Conservation (phyloP, 2,329 filamentous ascomycete genomes). For the Sordariomycetes sp. region DNA sequence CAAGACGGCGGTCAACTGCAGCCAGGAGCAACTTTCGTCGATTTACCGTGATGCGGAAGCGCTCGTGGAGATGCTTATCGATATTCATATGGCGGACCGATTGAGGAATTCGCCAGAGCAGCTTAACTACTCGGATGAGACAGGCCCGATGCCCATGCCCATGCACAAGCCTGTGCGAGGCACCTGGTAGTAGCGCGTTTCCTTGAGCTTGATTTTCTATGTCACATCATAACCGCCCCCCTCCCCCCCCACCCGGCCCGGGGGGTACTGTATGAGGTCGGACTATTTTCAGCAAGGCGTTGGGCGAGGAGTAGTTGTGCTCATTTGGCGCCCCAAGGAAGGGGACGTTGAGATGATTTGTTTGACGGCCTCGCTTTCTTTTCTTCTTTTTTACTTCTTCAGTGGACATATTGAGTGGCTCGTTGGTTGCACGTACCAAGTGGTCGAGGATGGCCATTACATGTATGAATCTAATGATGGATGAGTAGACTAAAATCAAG, state of each 20-base stretch:
- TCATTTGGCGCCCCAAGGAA: background rate
- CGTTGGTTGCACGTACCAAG: background rate
- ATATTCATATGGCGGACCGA: conserved; percentile 28
- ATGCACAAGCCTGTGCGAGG: conserved; percentile 8
- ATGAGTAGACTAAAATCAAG: background rate
- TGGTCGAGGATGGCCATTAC: background rate
- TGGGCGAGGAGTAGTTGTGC: conserved; percentile 1
- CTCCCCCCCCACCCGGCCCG: too few relatives aligned
- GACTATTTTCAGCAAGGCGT: conserved; percentile 6
- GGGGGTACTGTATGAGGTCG: background rate
- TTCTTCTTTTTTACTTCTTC: background rate
- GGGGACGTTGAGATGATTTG: background rate
- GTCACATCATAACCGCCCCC: background rate
- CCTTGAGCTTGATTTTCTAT: background rate
- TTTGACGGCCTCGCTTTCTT: background rate
- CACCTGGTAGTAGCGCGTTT: background rate
- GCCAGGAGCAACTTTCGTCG: conserved; percentile 26
- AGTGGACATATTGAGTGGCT: background rate
- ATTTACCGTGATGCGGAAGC: conserved; percentile 36
- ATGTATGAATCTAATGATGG: background rate
- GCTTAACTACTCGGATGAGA: conserved; percentile 18
- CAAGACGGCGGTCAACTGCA: conserved; percentile 17
- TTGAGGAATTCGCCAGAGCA: conserved; percentile 12
- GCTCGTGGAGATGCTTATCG: conserved; percentile 37
- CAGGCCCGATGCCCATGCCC: conserved; percentile 26